Evolutionary conservation across 768 basidiomycete species (phyloP), one percentile per base, ranked within the genome.

Genomic region (Tricholoma terreum): DNA sequence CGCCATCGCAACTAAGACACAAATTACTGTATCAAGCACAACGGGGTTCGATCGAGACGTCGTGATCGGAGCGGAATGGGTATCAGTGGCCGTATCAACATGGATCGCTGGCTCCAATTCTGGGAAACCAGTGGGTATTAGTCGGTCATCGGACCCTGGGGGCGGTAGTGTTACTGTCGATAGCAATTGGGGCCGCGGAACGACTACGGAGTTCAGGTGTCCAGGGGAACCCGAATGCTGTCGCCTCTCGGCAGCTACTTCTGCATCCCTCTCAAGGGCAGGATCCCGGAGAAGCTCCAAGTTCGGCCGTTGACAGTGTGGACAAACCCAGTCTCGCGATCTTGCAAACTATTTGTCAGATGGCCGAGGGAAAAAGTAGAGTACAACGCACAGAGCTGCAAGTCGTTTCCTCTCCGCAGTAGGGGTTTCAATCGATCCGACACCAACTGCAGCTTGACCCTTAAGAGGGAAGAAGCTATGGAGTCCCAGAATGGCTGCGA

Each of bases 381-480:
- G 14, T 10, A 31, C 58, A 1, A 77, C 90, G 68, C 69, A 92
- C 92, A 90, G 64, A 53, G 74, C 74, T 17, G 92, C 92, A 24
- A 94, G 77, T 54, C 92, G 82, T 71, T 84, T 91, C 56, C 92
- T 81, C 69, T 94, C 92, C 14, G 76, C 71, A 17, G 79, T 67
- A 21, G 90, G 90, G 66, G 86, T 86, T 61, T 94, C 92, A 50
- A 94, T 79, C 14, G 91, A 90, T n/a, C 92, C 92, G 31, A 94
- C 86, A 30, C 92, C 92, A 30, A 86, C 83, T 14, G 93, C 90
- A 45, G 88, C 85, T 58, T 91, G 86, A n/a, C 92, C 92, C 65
- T 87, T 92, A 52, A 93, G 75, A 35, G 92, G 90, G 66, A 94
- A 93, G 72, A 94, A 93, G 0, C 92, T 91, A 70, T 93, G 92